phyloP scores from a whole-genome alignment of 2,329 filamentous ascomycete species.

The Thelonectria rubi region DNA sequence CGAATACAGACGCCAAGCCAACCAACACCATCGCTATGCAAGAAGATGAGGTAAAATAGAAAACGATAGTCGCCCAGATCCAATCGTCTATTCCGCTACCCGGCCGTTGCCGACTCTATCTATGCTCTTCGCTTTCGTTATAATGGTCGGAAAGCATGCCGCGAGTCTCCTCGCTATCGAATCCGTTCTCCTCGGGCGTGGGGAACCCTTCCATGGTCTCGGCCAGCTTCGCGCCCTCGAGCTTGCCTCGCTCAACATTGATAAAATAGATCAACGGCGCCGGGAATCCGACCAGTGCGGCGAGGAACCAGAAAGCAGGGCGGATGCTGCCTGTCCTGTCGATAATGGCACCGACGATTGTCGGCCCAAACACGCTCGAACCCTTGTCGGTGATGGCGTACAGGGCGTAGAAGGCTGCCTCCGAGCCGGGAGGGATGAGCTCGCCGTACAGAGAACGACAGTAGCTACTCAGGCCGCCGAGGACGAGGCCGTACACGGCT shows the following conservation, averaged over 20 bases:
- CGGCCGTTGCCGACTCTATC: conserved; percentile 22
- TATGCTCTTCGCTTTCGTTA: conserved; percentile 36
- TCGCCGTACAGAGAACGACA: conserved; percentile 93
- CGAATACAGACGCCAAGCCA: conserved; percentile 3
- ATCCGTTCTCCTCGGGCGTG: conserved; percentile 34
- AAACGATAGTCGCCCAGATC: conserved; percentile 19
- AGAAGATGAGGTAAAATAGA: conserved; percentile 16
- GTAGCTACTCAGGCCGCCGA: conserved; percentile 92
- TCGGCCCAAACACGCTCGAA: conserved; percentile 90
- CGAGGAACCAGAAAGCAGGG: conserved; percentile 92
- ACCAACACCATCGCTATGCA: conserved; percentile 41
- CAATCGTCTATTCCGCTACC: conserved; percentile 13
- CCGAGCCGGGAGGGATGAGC: conserved; percentile 90
- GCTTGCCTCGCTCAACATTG: conserved; percentile 80
- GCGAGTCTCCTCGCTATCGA: conserved; percentile 36
- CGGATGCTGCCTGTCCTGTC: conserved; percentile 83
- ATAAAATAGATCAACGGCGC: conserved; percentile 87
- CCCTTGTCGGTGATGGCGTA: conserved; percentile 99
- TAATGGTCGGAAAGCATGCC: conserved; percentile 43
- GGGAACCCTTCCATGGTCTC: conserved; percentile 65
- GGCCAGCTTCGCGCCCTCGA: conserved; percentile 72
- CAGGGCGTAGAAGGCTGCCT: conserved; percentile 94
- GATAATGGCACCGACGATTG: conserved; percentile 92
- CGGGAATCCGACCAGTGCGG: conserved; percentile 82
- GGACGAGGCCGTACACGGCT: conserved; percentile 89